Evolutionary conservation across 257 asterid species (phyloP), one percentile per base, ranked within the genome.

Genomic region (Rehmannia glutinosa): DNA sequence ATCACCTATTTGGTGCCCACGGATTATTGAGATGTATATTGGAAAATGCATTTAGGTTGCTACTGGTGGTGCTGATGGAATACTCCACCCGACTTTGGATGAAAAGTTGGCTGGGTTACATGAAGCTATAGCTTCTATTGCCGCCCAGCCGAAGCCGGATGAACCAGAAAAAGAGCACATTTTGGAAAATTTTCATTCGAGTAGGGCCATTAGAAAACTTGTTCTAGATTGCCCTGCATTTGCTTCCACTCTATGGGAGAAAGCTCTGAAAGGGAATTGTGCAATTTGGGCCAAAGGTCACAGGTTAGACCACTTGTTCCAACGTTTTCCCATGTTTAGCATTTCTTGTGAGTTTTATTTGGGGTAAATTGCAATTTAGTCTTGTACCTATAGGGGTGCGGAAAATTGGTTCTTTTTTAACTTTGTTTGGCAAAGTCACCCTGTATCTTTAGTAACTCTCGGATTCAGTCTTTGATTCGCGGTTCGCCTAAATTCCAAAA

Each of bases 151-250:
- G 15, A 88, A 84, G 80, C 15, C 9, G 21, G 90, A 79, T 21
- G 93, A 68, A 62, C 68, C 82, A 39, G 81, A 70, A 49, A 80
- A 80, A 33, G 88, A 85, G 68, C 95, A 88, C 77, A 74, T 90
- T 58, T 80, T 93, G 58, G 95, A 88, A 74, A 74, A 88, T 47
- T 93, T 86, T 64, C 91, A 84, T 73, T 93, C 96, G 2, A 92
- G 98, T 81, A 76, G 98, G 73, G 76, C 76, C 64, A 82, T 92
- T 62, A 81, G 95, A 63, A 88, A 86, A 72, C 87, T 92, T 1
- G 75, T 92, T 38, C 78, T 90, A 6, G 92, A 87, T 58, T 88
- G 95, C 83, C 95, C 98, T 12, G 70, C 65, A 21, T 90, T 90
- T 38, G 97, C 98, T 46, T 72, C 81, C 32, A 73, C 72, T 9